Percentiles rank a stretch among this genome's conserved stretches.
Evolutionary conservation across 176 grass and related monocot genomes (phyloP).

Genomic region (Chloris gayana): DNA sequence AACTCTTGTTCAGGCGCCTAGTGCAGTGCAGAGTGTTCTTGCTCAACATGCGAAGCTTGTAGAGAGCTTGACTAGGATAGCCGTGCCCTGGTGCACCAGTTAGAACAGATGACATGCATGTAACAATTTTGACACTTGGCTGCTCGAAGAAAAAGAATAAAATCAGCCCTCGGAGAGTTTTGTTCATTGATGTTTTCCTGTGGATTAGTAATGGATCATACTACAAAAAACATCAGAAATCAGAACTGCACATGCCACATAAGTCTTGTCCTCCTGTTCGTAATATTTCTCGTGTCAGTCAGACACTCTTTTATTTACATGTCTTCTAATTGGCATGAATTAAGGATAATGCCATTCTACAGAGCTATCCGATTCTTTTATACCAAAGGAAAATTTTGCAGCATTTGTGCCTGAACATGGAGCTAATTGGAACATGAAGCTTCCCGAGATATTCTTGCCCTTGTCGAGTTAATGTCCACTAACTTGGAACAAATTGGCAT

Average conservation of each 20-base stretch:
- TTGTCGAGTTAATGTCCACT: too few species aligned
- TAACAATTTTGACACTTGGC: constrained; percentile 34
- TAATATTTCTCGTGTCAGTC: not conserved
- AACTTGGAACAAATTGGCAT: not conserved
- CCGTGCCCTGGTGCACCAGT: too few species aligned
- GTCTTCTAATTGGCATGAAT: not conserved
- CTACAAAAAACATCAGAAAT: not conserved
- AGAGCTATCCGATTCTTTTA: too few species aligned
- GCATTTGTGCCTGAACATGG: not conserved
- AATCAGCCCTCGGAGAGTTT: not conserved
- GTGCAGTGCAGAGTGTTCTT: constrained; percentile 53
- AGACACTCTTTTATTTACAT: not conserved
- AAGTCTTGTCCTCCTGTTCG: not conserved
- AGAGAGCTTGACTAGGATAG: too few species aligned
- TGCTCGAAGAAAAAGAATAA: not conserved
- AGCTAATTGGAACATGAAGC: not conserved
- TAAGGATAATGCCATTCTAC: not conserved
- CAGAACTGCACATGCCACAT: not conserved
- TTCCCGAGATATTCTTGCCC: not conserved
- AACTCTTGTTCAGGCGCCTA: constrained; percentile 48
- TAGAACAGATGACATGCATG: constrained; percentile 19
- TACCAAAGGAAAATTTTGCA: not conserved
- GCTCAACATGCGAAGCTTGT: constrained; percentile 49
- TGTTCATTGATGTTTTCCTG: not conserved
- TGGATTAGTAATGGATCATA: not conserved